phyloP scores from a whole-genome alignment of 2,329 filamentous ascomycete species.

The Colletotrichum somersetense region DNA sequence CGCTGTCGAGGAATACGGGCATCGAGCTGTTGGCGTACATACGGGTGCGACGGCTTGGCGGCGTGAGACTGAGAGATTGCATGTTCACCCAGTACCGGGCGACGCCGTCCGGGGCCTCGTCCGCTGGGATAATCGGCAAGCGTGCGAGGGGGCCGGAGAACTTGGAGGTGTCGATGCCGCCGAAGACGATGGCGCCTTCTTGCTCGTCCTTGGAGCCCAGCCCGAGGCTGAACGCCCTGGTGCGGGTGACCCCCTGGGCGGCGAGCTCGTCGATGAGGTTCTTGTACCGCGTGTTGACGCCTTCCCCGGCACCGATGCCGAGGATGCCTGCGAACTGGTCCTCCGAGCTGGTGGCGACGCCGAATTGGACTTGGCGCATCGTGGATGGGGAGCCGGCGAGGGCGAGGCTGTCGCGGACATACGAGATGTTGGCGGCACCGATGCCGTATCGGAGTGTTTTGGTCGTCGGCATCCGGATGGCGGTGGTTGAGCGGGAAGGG shows the following conservation, averaged over 20 bases:
- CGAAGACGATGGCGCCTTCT: constrained; percentile 75
- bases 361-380: constrained; percentile 71
- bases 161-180: constrained; percentile 75
- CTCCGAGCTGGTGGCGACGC: constrained; percentile 66
- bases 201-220: constrained; percentile 71
- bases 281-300: constrained; percentile 60
- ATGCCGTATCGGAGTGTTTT: constrained; percentile 65
- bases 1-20: constrained; percentile 78
- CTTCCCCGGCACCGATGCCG: constrained; percentile 77
- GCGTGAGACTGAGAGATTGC: constrained; percentile 57
- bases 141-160: constrained; percentile 70
- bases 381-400: constrained; percentile 55
- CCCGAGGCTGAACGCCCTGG: constrained; percentile 74
- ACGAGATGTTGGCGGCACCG: constrained; percentile 63
- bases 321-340: constrained; percentile 72
- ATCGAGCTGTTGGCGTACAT: constrained; percentile 51
- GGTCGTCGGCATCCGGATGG: constrained; percentile 48
- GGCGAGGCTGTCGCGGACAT: constrained; percentile 60
- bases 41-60: constrained; percentile 51
- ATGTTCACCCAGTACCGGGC: constrained; percentile 66
- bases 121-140: constrained; percentile 70
- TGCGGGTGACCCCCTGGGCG: constrained; percentile 66
- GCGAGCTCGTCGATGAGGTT: constrained; percentile 66
- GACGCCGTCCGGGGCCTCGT: constrained; percentile 66
- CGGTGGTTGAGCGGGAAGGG: constrained; percentile 56